A percentile compares a stretch with the other conserved stretches of the same genome.
These are phyloP conservation scores for Yamadazyma trypodendri DNA, from an alignment of 1,139 yeast species.

Conservation along the genomic window DNA sequence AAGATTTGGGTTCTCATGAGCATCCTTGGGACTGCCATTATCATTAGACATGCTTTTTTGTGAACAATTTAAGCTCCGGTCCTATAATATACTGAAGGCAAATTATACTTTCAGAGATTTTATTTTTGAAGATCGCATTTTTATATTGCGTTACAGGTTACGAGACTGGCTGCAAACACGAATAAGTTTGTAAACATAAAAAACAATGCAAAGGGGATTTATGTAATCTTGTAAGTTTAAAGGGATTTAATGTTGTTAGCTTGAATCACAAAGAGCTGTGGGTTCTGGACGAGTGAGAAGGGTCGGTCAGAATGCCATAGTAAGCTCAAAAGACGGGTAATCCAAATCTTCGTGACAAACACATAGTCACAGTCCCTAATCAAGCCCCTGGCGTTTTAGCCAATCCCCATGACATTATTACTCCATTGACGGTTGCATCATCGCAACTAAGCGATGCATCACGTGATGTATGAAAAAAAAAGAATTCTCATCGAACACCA, in stretches of 20 bases:
- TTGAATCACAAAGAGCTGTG: too few species aligned
- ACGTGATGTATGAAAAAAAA: slow-evolving; percentile 2
- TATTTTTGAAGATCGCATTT: slow-evolving; percentile 2
- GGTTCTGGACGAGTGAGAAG: too few species aligned
- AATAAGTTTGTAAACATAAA: too few species aligned
- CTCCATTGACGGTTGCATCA: background rate
- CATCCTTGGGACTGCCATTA: background rate
- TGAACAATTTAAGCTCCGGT: background rate
- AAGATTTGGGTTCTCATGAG: background rate
- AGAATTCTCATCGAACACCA: slow-evolving; percentile 10
- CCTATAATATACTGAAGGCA: background rate
- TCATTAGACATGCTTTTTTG: slow-evolving; percentile 1
- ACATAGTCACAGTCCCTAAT: too few species aligned
- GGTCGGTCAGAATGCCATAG: too few species aligned
- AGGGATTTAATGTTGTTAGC: too few species aligned
- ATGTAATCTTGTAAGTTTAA: too few species aligned
- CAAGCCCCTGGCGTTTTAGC: too few species aligned
- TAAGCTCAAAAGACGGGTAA: too few species aligned
- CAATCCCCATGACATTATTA: background rate
- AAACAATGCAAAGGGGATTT: too few species aligned
- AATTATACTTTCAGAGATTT: too few species aligned
- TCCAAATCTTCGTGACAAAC: too few species aligned
- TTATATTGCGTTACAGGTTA: background rate
- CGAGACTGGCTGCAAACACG: background rate
- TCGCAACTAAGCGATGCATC: background rate